phyloP scores from a whole-genome alignment of 2,329 filamentous ascomycete genomes.

The Tolypocladium guangdongense region DNA sequence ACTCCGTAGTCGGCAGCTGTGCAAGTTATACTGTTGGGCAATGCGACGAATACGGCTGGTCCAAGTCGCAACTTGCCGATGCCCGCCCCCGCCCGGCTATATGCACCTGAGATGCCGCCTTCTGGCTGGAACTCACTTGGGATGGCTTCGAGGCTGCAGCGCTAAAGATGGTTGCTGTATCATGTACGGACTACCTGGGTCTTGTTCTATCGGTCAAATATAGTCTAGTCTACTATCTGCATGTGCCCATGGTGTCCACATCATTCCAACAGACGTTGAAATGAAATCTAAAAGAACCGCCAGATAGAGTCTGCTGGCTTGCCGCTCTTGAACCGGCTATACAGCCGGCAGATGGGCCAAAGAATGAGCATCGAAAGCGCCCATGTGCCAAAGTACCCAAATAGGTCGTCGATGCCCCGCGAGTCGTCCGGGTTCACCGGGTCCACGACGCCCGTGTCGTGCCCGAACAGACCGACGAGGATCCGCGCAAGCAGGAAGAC shows the following conservation, averaged over 20 bases:
- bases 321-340: constrained; percentile 30
- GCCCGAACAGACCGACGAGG: constrained; percentile 21
- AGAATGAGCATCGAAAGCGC: constrained; percentile 21
- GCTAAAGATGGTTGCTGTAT: not conserved
- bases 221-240: too few species aligned
- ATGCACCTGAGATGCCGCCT: not conserved
- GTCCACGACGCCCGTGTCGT: constrained; percentile 16
- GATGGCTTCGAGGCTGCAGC: not conserved
- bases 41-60: not conserved
- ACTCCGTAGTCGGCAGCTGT: not conserved
- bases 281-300: constrained; percentile 27
- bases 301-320: constrained; percentile 32
- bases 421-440: constrained; percentile 13
- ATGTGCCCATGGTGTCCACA: not conserved
- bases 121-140: not conserved
- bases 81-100: not conserved
- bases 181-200: not conserved
- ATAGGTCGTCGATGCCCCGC: constrained; percentile 25
- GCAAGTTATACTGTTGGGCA: not conserved
- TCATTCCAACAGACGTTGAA: too few species aligned
- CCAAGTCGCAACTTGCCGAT: not conserved
- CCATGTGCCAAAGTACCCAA: constrained; percentile 27
- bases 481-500: constrained; percentile 16
- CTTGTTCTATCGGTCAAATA: too few species aligned
- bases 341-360: constrained; percentile 30